Percentiles rank a stretch among this genome's conserved stretches.
Conservation (phyloP, 768 basidiomycete species). For the Naematelia encephala region DNA sequence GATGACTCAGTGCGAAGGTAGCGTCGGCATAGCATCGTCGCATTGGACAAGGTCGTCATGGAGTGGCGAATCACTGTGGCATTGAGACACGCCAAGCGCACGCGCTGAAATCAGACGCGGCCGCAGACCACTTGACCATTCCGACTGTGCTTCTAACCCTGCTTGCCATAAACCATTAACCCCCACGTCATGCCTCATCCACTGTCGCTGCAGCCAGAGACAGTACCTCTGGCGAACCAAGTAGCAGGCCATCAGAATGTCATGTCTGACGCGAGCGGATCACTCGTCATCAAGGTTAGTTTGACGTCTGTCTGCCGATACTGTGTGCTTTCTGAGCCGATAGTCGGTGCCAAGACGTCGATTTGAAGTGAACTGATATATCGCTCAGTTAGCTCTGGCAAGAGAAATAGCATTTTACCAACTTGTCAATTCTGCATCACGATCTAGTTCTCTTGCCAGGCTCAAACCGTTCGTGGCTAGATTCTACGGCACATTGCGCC, state of each 20-base stretch:
- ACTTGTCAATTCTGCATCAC: conserved; percentile 23
- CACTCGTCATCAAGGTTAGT: conserved; percentile 50
- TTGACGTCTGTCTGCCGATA: background rate
- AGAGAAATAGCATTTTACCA: conserved; percentile 51
- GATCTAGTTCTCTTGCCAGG: conserved; percentile 18
- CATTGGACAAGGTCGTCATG: too few relatives aligned
- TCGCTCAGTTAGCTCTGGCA: conserved; percentile 38
- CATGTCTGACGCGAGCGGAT: conserved; percentile 43
- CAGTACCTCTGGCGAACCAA: conserved; percentile 38
- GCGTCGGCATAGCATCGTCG: too few relatives aligned
- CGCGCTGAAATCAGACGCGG: too few relatives aligned
- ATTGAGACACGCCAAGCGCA: too few relatives aligned
- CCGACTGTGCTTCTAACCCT: too few relatives aligned
- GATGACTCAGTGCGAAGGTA: too few relatives aligned
- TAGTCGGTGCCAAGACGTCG: too few relatives aligned
- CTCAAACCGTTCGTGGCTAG: conserved; percentile 62
- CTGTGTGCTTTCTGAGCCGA: too few relatives aligned
- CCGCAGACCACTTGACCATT: too few relatives aligned
- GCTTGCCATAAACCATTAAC: too few relatives aligned
- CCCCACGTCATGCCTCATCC: background rate
- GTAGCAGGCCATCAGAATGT: conserved; percentile 49
- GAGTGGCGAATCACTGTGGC: too few relatives aligned
- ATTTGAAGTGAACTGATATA: background rate
- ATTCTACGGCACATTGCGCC: conserved; percentile 72
- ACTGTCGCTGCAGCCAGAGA: background rate